Evolutionary conservation across 2,329 filamentous ascomycete species (phyloP), one percentile per base, ranked within the genome.

Genomic region (Sporothrix pallida): DNA sequence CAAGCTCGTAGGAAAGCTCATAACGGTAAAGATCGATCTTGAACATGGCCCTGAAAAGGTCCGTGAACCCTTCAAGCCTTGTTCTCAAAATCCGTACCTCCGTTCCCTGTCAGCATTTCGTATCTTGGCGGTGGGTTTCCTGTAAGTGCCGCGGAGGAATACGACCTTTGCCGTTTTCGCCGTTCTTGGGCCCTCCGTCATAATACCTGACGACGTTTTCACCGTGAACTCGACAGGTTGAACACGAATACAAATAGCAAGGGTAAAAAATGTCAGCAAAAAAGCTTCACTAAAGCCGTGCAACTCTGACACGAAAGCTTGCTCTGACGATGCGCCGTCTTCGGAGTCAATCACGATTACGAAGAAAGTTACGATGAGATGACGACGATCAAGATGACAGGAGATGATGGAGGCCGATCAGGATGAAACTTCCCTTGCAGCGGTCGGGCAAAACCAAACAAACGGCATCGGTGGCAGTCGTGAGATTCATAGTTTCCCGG

Each of bases 101-200:
- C 31, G 31, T 37, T 6, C 31, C 31, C 10, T 37, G 42, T 48
- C 12, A 48, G 62, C 62, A 26, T 44, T 48, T 67, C 42, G 62
- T 46, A 23, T 44, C 37, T 63, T 20, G 31, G 58, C 31, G 15
- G 23, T 26, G 9, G 26, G n/a, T n/a, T n/a, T 44, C 7, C 60
- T 46, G 8, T 12, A 44, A 67, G 42, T 67, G 42, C 62, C 42
- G 62, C 62, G 62, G 62, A 67, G n/a, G 42, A 48, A 67, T 67
- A 67, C 62, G 20, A 67, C 62, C 20, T 44, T 63, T 42, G n/a
- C 13, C 4, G 31, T 37, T 37, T 37, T 7, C 31, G 31, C 31
- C 31, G 4, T 37, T 37, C 31, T 37, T 37, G 7, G 31, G 31
- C 31, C 17, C 60, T 44, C 60, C 37, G 60, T n/a, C 31, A 37